Conservation (phyloP, 164 flowering plant genomes). For the Warburgia ugandensis region DNA sequence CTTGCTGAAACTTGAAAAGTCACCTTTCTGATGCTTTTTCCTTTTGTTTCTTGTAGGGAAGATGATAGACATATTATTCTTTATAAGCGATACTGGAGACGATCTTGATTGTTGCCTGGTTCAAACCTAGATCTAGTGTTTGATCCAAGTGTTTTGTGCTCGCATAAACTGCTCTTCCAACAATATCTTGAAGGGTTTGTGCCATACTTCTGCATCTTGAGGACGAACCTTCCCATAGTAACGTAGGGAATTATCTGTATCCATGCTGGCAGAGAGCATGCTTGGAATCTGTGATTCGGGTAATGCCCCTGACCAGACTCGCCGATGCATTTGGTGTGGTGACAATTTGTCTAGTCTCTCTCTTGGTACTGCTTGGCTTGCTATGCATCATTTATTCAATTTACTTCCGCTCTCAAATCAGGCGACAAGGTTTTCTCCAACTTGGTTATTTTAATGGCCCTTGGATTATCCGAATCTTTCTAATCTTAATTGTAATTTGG, state of each 20-base stretch:
- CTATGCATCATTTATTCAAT: slow-evolving; percentile 65
- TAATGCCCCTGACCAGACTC: slow-evolving; percentile 94
- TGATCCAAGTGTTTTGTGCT: slow-evolving; percentile 2
- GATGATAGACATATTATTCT: no score
- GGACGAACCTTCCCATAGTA: slow-evolving; percentile 21
- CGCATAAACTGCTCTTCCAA: not conserved
- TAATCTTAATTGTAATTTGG: slow-evolving; percentile 61
- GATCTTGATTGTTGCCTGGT: not conserved
- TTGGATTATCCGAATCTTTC: slow-evolving; percentile 72
- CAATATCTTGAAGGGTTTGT: slow-evolving; percentile 13
- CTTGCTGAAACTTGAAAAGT: no score
- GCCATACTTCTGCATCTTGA: slow-evolving; percentile 12
- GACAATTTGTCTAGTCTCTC: slow-evolving; percentile 72
- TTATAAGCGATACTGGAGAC: no score
- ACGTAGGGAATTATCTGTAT: slow-evolving; percentile 32
- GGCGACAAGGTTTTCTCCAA: slow-evolving; percentile 33
- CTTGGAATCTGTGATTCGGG: slow-evolving; percentile 88
- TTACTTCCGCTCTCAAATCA: slow-evolving; percentile 64
- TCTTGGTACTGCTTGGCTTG: slow-evolving; percentile 59
- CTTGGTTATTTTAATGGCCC: slow-evolving; percentile 84
- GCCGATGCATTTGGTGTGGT: slow-evolving; percentile 98
- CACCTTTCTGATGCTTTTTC: no score
- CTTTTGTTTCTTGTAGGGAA: no score
- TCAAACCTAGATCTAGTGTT: not conserved
- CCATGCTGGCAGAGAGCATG: slow-evolving; percentile 99